Evolutionary conservation across 2,329 filamentous ascomycete genomes (phyloP), one percentile per base, ranked within the genome.

Genomic region (Pseudonectria foliicola): DNA sequence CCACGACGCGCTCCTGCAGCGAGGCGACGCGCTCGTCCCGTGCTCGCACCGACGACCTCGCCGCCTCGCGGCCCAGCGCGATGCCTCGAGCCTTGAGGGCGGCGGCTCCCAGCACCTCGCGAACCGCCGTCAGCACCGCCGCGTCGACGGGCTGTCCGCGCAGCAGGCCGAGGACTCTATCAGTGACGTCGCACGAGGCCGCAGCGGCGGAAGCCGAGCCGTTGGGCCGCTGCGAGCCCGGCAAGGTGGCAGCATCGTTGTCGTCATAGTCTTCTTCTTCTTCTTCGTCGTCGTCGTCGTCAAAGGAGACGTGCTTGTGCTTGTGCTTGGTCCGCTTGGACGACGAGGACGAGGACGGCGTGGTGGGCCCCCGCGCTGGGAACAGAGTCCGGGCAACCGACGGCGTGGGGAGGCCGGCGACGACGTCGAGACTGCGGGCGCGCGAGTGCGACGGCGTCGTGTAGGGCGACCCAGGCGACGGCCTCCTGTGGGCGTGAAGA

Each of bases 11-110:
- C 26, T 52, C 52, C 49, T 66, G 58, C 34, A 71, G 39, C 34
- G 45, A 42, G 4, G 56, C 56, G 27, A 63, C 59, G 33, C 50
- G 55, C n/a, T 50, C 50, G 21, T 90, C 80, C 44, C 79, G 80
- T 4, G 69, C 67, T 51, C 75, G 78, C 24, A 85, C 52, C 4
- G 71, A 73, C 7, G 73, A 56, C n/a, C 84, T 63, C 4, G 74
- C 70, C 6, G 81, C 72, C 40, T 90, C 82, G 3, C 83, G 66
- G 1, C 82, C 81, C 42, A 71, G 71, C 26, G 68, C 66, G 13
- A 84, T 66, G 0, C 83, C 84, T 48, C 72, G 74, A 0, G 70
- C 67, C 33, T 68, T 70, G 33, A 78, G 59, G 12, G 75, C 71
- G 44, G 84, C 69, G 29, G 61, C 71, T 25, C 69, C 64, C 23